Evolutionary conservation across 805 yeast genomes (phyloP), one percentile per base, ranked within the genome.

Genomic region (Hanseniaspora taiwanica): DNA sequence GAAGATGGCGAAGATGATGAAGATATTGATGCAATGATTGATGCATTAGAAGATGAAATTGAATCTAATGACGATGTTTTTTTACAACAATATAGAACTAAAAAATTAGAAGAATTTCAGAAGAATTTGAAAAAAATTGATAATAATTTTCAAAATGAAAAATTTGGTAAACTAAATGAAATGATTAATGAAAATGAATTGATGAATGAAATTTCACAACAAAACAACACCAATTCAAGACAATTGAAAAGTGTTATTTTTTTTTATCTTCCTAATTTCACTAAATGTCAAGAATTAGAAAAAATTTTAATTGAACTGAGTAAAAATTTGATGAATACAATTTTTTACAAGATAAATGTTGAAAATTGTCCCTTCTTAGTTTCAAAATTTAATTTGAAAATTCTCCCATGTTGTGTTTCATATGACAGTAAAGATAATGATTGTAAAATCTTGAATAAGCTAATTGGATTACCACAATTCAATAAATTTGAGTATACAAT

Each of bases 291-390:
- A 35, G 56, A 65, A 17, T 73, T 83, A 80, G 72, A 76, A 44
- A 53, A 62, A 3, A 64, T 66, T 44, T 48, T 69, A 21, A 42
- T 48, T 21, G 46, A 37, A 38, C 50, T 83, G 6, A 75, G 89
- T 1, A 66, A 66, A 42, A 72, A 69, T 46, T 82, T 83, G 57
- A 51, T 78, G 36, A 60, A 63, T 2, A 64, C 81, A 1, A 65
- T 64, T 42, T 72, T 80, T 43, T 56, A 69, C 17, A 65, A 70
- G 36, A 68, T 81, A 3, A 64, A 69, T 40, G 94, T 82, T 0
- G 70, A 65, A 27, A 60, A 69, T 29, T 81, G 87, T 1, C 86
- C 93, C 3, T 84, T 84, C 51, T 60, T 85, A 35, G 84, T 76
- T 4, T 60, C 74, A 2, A 76, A 74, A 51, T 65, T 85, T 31